Conservation (phyloP, 805 yeast species). For the Brettanomyces sp. region DNA sequence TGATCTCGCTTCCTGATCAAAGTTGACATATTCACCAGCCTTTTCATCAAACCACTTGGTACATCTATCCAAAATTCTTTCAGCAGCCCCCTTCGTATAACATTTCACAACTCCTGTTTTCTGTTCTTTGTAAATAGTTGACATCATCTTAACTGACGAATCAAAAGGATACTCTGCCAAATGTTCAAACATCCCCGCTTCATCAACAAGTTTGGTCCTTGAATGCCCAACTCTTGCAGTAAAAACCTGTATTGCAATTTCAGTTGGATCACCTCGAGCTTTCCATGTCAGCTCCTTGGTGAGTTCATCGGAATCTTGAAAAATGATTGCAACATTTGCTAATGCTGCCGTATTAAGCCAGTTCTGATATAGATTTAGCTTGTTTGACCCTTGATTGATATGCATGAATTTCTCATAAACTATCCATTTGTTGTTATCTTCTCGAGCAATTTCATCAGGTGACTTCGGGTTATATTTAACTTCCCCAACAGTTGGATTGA, state of each 20-base stretch:
- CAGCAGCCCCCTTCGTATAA: slow-evolving; percentile 71
- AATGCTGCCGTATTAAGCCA: slow-evolving; percentile 65
- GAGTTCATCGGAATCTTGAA: slow-evolving; percentile 34
- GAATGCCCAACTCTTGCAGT: slow-evolving; percentile 46
- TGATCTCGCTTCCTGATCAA: slow-evolving; percentile 32
- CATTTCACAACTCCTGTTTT: slow-evolving; percentile 19
- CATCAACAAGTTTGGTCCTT: slow-evolving; percentile 35
- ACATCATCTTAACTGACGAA: slow-evolving; percentile 65
- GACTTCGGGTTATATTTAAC: slow-evolving; percentile 25
- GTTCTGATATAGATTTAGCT: slow-evolving; percentile 24
- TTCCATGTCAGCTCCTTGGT: slow-evolving; percentile 41
- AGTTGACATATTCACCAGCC: slow-evolving; percentile 21
- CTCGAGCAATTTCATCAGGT: slow-evolving; percentile 30
- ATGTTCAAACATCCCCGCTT: slow-evolving; percentile 29
- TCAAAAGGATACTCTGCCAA: slow-evolving; percentile 67
- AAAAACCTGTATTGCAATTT: slow-evolving; percentile 78
- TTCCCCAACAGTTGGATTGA: slow-evolving; percentile 53
- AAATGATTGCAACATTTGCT: slow-evolving; percentile 71
- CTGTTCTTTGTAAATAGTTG: slow-evolving; percentile 40
- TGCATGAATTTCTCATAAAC: slow-evolving; percentile 15
- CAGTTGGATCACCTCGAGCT: slow-evolving; percentile 86
- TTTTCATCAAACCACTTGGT: slow-evolving; percentile 37
- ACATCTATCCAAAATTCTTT: slow-evolving; percentile 53
- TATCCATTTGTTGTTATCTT: slow-evolving; percentile 26
- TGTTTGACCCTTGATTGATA: slow-evolving; percentile 6